phyloP scores from a whole-genome alignment of 495 filamentous ascomycete genomes.

The Penicillium antarcticum region DNA sequence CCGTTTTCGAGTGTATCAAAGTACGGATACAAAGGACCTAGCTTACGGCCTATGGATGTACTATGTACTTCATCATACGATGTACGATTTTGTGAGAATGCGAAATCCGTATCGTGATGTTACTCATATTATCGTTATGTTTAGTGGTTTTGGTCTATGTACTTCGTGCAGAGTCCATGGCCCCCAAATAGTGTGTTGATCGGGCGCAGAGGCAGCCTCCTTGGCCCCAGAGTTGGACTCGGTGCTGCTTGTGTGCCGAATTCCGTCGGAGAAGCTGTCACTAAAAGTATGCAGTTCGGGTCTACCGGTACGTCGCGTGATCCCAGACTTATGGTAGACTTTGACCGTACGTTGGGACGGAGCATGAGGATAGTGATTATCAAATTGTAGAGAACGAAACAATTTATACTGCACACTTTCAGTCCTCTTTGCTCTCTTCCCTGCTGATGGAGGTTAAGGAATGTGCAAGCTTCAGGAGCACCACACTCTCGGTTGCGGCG shows the following conservation, averaged over 20 bases:
- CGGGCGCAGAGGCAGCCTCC: not conserved
- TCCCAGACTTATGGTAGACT: too few relatives aligned
- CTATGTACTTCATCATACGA: too few relatives aligned
- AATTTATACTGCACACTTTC: conserved; percentile 12
- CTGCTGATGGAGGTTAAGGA: conserved; percentile 44
- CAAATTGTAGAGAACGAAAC: not conserved
- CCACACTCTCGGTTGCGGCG: conserved; percentile 95
- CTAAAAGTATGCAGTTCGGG: too few relatives aligned
- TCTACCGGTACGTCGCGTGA: too few relatives aligned
- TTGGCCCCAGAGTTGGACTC: not conserved
- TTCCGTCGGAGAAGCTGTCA: too few relatives aligned
- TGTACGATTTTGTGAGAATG: too few relatives aligned
- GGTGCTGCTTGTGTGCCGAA: too few relatives aligned
- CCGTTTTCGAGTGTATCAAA: too few relatives aligned
- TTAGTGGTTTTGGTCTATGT: not conserved
- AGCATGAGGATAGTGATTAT: not conserved
- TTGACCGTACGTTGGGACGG: too few relatives aligned
- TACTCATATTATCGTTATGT: conserved; percentile 7
- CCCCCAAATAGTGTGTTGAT: not conserved
- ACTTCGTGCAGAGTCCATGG: not conserved
- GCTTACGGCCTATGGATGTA: not conserved
- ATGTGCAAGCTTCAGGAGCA: conserved; percentile 72
- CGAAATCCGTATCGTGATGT: not conserved
- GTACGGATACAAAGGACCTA: too few relatives aligned
- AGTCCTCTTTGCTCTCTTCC: conserved; percentile 36